A percentile compares a stretch with the other conserved stretches of the same genome.
phyloP scores from a whole-genome alignment of 805 yeast genomes.

The Cyberlindnera samutprakarnensis region DNA sequence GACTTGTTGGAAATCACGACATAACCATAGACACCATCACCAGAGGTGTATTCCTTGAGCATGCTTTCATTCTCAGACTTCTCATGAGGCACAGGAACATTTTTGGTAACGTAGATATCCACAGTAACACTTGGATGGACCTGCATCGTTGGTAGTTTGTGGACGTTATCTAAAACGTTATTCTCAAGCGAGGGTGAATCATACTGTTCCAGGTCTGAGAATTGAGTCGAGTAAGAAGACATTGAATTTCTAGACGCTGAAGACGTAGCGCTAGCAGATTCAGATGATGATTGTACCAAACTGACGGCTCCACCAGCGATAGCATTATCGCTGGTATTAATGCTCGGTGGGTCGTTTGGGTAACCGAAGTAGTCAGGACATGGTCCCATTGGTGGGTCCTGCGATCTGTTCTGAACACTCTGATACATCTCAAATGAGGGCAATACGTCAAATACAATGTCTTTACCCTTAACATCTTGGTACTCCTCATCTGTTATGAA shows the following conservation, averaged over 20 bases:
- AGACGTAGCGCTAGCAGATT: background rate
- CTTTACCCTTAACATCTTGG: constrained; percentile 3
- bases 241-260: background rate
- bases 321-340: constrained; percentile 27
- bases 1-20: constrained; percentile 42
- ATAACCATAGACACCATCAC: constrained; percentile 61
- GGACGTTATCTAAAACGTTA: constrained; percentile 44
- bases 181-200: constrained; percentile 10
- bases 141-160: constrained; percentile 31
- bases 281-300: background rate
- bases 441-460: constrained; percentile 39
- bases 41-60: constrained; percentile 52
- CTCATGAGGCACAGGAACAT: constrained; percentile 37
- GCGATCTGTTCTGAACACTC: constrained; percentile 22
- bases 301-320: too few relatives aligned
- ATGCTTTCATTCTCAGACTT: constrained; percentile 24
- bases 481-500: constrained; percentile 8
- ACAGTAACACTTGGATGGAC: constrained; percentile 34
- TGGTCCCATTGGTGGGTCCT: background rate
- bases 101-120: constrained; percentile 44
- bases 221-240: background rate
- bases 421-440: constrained; percentile 69
- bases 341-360: constrained; percentile 33
- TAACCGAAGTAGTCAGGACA: constrained; percentile 4
- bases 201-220: background rate